Evolutionary conservation across 2,329 filamentous ascomycete species (phyloP), one percentile per base, ranked within the genome.

Genomic region (Colletotrichum tropicicola): DNA sequence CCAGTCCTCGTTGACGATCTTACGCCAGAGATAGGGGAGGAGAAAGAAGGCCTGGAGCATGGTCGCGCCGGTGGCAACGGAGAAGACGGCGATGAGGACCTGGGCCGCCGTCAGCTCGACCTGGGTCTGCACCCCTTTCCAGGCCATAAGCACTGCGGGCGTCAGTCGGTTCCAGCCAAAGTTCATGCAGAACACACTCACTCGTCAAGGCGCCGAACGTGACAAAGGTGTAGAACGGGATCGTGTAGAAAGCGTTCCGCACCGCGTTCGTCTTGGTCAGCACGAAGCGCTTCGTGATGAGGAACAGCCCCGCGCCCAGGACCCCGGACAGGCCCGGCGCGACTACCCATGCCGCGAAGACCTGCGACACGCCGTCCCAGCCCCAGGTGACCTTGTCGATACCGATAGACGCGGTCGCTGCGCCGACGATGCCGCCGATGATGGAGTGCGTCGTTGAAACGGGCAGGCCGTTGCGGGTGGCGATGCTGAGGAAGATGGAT

Each of bases 401-500:
- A 6, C 78, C 78, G 10, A 80, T 73, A 1, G 75, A 74, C 1
- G 77, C 78, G 0, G 74, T 74, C 3, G 75, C 78, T 0, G 77
- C 73, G 10, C 78, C 78, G 1, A 80, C 72, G 1, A 80, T 39
- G 2, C 78, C 78, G 5, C 78, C 83, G 39, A 85, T 80, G 39
- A 85, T 80, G 56, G 81, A 83, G 70, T 86, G 83, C 0, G 85
- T 87, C 2, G 85, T 87, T 3, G 82, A 85, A 4, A 87, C 82
- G 1, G 85, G 85, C 65, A 86, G 75, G 49, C 83, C 84, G 49
- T 83, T 76, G 7, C 78, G 73, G 2, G 85, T 87, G 1, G 84
- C 84, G 48, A 84, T 69, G 2, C 83, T 86, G 13, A 87, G 78
- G 66, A 84, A 87, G n/a, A 81, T 71, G 0, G 83, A 82, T 0